A percentile compares a stretch with the other conserved stretches of the same genome.
Conservation (phyloP, 73 alveolate genomes). For the Symbiodinium pilosum region DNA sequence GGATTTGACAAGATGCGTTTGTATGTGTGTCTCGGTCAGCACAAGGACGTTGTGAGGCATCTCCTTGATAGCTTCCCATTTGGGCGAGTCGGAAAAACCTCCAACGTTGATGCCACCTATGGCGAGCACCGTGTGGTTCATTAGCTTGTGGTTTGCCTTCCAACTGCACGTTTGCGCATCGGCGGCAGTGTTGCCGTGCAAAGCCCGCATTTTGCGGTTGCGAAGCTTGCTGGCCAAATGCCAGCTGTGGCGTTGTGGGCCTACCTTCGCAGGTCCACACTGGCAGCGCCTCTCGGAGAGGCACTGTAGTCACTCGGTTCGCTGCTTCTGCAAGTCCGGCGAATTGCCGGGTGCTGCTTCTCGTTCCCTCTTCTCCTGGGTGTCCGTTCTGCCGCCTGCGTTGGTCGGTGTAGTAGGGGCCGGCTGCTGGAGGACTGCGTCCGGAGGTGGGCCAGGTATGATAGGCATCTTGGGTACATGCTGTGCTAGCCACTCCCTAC, state of each 20-base stretch:
- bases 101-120: background rate
- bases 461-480: background rate
- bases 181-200: background rate
- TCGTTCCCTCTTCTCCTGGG: background rate
- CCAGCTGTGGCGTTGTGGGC: too few species aligned
- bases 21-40: background rate
- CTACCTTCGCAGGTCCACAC: too few species aligned
- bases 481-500: background rate
- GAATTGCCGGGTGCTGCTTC: background rate
- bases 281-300: too few species aligned
- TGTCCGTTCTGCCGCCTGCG: background rate
- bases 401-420: background rate
- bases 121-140: background rate
- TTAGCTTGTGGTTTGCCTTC: background rate
- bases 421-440: background rate
- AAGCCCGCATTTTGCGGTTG: background rate
- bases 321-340: background rate
- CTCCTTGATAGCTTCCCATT: background rate
- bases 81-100: slow-evolving; percentile 3
- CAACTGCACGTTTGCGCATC: background rate
- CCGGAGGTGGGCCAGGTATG: background rate
- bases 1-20: background rate
- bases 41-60: background rate
- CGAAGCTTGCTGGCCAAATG: background rate
- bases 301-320: background rate